phyloP scores from a whole-genome alignment of 495 filamentous ascomycete species.

The Ascodesmis nigricans region DNA sequence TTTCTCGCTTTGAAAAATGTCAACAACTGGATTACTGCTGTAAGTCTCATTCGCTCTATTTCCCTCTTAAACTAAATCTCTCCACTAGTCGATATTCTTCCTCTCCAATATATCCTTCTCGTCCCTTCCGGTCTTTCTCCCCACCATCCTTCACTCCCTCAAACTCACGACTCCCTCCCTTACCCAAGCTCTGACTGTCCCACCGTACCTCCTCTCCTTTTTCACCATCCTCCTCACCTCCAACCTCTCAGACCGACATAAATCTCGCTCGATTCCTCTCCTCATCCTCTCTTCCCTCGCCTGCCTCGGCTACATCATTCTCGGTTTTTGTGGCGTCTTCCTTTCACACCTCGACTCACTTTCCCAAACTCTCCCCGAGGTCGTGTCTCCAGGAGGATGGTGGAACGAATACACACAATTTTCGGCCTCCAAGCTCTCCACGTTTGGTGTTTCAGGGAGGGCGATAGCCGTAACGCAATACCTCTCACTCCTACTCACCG shows the following conservation, averaged over 20 bases:
- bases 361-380: conserved; percentile 7
- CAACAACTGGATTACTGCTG: conserved; percentile 16
- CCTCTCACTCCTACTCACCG: conserved; percentile 45
- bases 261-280: conserved; percentile 49
- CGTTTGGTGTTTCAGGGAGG: background rate
- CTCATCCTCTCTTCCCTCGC: conserved; percentile 38
- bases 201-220: conserved; percentile 62
- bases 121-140: conserved; percentile 70
- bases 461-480: conserved; percentile 35
- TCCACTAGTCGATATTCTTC: conserved; percentile 29
- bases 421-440: background rate
- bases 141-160: conserved; percentile 42
- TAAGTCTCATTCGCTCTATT: conserved; percentile 1
- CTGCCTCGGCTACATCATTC: conserved; percentile 49
- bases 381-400: conserved; percentile 10
- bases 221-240: conserved; percentile 42
- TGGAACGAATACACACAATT: conserved; percentile 10
- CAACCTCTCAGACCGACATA: conserved; percentile 48
- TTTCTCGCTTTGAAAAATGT: conserved; percentile 10
- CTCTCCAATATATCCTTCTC: conserved; percentile 46
- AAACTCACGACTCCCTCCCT: conserved; percentile 30
- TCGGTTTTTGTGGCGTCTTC: conserved; percentile 30
- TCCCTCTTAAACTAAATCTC: conserved; percentile 2
- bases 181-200: conserved; percentile 61
- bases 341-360: conserved; percentile 19